phyloP scores from a whole-genome alignment of 1,284 basidiomycete species.

The Inonotus obliquus region DNA sequence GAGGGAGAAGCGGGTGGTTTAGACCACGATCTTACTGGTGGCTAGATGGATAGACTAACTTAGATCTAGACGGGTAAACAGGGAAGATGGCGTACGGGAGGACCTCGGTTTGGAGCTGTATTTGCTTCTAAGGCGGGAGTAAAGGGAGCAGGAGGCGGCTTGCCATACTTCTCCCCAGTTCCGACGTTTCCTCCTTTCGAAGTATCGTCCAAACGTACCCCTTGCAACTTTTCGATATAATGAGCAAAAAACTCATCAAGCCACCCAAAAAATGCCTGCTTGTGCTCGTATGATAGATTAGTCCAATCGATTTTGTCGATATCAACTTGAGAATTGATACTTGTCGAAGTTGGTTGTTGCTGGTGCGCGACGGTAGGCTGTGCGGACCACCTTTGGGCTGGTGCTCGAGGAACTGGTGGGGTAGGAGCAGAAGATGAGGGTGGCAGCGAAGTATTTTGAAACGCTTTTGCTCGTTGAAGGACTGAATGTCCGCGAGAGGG shows the following conservation, averaged over 20 bases:
- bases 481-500: neutral
- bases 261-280: conserved; percentile 67
- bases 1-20: conserved; percentile 1
- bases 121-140: neutral
- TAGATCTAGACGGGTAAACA: neutral
- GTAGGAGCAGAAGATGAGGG: neutral
- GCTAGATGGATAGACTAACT: neutral
- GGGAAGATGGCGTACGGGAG: conserved; percentile 5
- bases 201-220: neutral
- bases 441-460: neutral
- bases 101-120: neutral
- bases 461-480: conserved; percentile 3
- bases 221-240: conserved; percentile 20
- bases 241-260: conserved; percentile 72
- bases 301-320: conserved; percentile 55
- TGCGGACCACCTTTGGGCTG: neutral
- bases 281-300: conserved; percentile 61
- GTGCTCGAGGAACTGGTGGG: neutral
- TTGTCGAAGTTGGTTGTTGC: neutral
- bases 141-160: neutral
- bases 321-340: neutral
- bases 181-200: neutral
- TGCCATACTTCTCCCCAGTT: neutral
- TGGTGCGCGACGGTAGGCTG: neutral
- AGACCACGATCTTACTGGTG: conserved; percentile 13